Evolutionary conservation across 768 basidiomycete genomes (phyloP).

Genomic region (Crepidotus variabilis): DNA sequence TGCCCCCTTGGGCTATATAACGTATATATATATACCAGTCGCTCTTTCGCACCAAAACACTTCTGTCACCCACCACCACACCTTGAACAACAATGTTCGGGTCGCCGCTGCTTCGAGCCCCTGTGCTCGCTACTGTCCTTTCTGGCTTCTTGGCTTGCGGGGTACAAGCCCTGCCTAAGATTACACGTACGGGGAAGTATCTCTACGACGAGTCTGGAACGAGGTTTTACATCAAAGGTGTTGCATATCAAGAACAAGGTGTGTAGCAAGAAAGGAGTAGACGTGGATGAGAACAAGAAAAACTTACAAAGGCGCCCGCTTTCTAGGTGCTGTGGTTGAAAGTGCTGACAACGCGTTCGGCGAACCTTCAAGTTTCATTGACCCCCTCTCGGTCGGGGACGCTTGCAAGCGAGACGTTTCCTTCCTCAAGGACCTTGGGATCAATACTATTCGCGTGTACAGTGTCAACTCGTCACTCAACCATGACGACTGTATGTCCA

Average conservation of each 20-base stretch:
- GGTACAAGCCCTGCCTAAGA: conserved; percentile 62
- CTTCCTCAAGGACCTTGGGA: conserved; percentile 66
- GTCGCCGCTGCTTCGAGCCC: conserved; percentile 19
- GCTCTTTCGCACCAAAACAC: conserved; percentile 2
- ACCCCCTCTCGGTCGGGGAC: conserved; percentile 66
- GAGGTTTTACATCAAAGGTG: conserved; percentile 85
- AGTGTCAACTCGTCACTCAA: conserved; percentile 79
- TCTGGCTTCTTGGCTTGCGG: conserved; percentile 39
- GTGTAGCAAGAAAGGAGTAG: background rate
- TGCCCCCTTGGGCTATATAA: background rate
- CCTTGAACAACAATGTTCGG: conserved; percentile 7
- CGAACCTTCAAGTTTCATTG: conserved; percentile 73
- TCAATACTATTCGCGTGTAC: conserved; percentile 85
- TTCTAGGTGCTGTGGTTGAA: conserved; percentile 36
- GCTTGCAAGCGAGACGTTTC: conserved; percentile 80
- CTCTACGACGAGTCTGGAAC: conserved; percentile 73
- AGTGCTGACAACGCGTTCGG: conserved; percentile 57
- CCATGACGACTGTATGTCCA: conserved; percentile 84
- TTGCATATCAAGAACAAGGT: conserved; percentile 87
- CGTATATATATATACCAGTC: background rate
- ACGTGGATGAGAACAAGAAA: background rate
- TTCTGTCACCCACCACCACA: background rate
- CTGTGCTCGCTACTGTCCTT: conserved; percentile 33
- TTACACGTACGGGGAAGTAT: conserved; percentile 73
- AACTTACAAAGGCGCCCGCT: conserved; percentile 6